These are phyloP conservation scores for Balamuthia mandrillaris DNA, from an alignment of 208 protist genomes.

Conservation along the genomic window DNA sequence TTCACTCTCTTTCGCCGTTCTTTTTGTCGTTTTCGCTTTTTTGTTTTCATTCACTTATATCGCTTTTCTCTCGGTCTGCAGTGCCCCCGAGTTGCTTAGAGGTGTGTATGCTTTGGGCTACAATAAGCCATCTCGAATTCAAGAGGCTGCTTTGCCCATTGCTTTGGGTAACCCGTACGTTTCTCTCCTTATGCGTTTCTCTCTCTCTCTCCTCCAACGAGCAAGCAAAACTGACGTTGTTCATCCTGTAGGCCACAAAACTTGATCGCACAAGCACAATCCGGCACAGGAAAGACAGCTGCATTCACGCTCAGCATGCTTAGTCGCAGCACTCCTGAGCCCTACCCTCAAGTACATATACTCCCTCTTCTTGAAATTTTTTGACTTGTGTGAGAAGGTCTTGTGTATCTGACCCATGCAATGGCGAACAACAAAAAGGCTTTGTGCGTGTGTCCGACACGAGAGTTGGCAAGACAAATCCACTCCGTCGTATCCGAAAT, in stretches of 20 bases:
- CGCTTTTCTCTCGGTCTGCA: too few species aligned
- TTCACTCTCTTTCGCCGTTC: too few species aligned
- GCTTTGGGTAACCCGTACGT: slow-evolving; percentile 32
- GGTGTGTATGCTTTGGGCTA: slow-evolving; percentile 69
- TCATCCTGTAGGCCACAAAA: slow-evolving; percentile 43
- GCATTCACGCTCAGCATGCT: slow-evolving; percentile 72
- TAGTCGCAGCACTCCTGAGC: slow-evolving; percentile 43
- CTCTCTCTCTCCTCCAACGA: neutral
- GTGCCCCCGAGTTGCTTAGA: slow-evolving; percentile 59
- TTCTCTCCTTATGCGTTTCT: neutral
- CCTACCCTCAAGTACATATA: slow-evolving; percentile 42
- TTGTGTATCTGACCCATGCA: neutral
- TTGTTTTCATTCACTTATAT: too few species aligned
- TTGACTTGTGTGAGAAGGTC: too few species aligned
- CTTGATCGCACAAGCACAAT: slow-evolving; percentile 72
- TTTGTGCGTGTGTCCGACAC: slow-evolving; percentile 63
- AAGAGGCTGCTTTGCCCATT: slow-evolving; percentile 66
- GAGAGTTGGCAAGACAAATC: slow-evolving; percentile 67
- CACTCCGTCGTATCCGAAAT: slow-evolving; percentile 43
- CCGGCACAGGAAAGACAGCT: slow-evolving; percentile 77
- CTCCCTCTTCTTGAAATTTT: neutral
- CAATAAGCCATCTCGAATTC: slow-evolving; percentile 70
- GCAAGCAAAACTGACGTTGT: too few species aligned
- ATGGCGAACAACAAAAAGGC: slow-evolving; percentile 47
- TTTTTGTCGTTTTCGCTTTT: too few species aligned